Conservation (phyloP, 768 basidiomycete species). For the Kwoniella pini region DNA sequence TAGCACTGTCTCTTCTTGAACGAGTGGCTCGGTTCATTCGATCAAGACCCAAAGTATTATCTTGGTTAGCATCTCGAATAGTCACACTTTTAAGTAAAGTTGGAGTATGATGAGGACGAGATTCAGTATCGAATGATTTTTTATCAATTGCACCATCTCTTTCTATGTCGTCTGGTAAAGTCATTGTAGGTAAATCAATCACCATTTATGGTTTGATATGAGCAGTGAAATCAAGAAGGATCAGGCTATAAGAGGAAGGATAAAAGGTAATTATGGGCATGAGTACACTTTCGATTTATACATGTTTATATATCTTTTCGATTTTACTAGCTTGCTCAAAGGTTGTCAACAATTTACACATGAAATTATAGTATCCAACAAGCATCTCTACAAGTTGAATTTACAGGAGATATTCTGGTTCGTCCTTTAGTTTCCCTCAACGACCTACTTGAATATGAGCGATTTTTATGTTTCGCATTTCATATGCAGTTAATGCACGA, state of each 20-base stretch:
- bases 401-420: neutral
- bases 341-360: too few species aligned
- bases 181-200: neutral
- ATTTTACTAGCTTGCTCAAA: too few species aligned
- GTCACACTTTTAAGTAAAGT: slow-evolving; percentile 23
- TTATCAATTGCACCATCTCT: slow-evolving; percentile 4
- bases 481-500: too few species aligned
- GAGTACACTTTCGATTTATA: too few species aligned
- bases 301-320: too few species aligned
- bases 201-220: neutral
- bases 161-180: slow-evolving; percentile 12
- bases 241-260: too few species aligned
- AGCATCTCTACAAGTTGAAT: too few species aligned
- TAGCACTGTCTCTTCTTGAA: slow-evolving; percentile 24
- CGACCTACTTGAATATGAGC: neutral
- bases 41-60: neutral
- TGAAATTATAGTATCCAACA: too few species aligned
- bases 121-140: neutral
- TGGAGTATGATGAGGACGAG: neutral
- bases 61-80: slow-evolving; percentile 26
- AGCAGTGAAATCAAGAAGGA: neutral
- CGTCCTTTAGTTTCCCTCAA: neutral
- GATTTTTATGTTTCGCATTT: neutral
- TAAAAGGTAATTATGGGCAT: too few species aligned
- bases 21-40: slow-evolving; percentile 21